A percentile compares a stretch with the other conserved stretches of the same genome.
phyloP scores from a whole-genome alignment of 345 rosid genomes.

The Bruguiera gymnorhiza region DNA sequence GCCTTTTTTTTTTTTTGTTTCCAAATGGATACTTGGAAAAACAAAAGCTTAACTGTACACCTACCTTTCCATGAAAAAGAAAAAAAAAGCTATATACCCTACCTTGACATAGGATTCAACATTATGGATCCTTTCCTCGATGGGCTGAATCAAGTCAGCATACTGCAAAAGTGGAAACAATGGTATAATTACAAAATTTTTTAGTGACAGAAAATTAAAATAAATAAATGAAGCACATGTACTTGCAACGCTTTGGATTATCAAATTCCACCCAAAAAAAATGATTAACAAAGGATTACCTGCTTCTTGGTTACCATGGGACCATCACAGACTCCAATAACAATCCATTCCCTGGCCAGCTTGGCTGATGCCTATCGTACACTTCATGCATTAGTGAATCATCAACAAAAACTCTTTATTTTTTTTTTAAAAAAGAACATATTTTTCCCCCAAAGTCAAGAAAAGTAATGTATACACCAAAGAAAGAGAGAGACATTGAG shows the following conservation, averaged over 20 bases:
- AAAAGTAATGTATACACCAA: neutral
- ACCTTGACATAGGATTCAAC: slow-evolving; percentile 75
- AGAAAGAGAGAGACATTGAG: slow-evolving; percentile 49
- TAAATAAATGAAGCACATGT: neutral
- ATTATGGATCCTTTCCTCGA: slow-evolving; percentile 61
- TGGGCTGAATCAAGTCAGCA: slow-evolving; percentile 65
- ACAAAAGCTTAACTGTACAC: too few relatives aligned
- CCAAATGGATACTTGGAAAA: too few relatives aligned
- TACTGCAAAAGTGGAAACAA: slow-evolving; percentile 40
- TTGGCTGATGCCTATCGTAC: slow-evolving; percentile 58
- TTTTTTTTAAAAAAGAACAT: too few relatives aligned
- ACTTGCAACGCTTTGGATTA: neutral
- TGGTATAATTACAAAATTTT: neutral
- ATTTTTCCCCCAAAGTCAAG: neutral
- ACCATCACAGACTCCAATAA: slow-evolving; percentile 87
- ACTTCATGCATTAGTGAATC: neutral
- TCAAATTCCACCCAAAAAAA: neutral
- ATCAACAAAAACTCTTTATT: neutral
- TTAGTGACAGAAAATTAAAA: too few relatives aligned
- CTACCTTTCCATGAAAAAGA: too few relatives aligned
- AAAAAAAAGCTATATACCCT: too few relatives aligned
- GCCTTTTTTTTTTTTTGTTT: too few relatives aligned
- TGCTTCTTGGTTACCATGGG: slow-evolving; percentile 76
- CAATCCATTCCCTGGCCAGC: slow-evolving; percentile 61
- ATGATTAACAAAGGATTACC: slow-evolving; percentile 30